phyloP scores from a whole-genome alignment of 345 rosid species.

The Carallia pectinifolia region DNA sequence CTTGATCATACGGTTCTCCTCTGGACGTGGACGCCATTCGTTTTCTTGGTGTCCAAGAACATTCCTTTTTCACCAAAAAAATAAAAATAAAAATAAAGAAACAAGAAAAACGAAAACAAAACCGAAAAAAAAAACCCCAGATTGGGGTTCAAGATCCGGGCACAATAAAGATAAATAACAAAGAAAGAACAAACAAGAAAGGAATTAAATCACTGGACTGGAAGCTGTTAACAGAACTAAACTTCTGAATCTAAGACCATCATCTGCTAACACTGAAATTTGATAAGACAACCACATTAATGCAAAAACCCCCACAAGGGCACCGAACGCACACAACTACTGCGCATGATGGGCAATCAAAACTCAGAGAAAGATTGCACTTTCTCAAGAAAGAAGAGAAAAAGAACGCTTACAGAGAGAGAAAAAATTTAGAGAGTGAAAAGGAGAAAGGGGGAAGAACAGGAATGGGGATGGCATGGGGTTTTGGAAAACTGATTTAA shows the following conservation, averaged over 20 bases:
- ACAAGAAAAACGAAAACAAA: neutral
- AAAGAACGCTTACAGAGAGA: neutral
- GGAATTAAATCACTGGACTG: neutral
- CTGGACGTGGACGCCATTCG: constrained; percentile 20
- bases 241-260: neutral
- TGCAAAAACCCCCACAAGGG: neutral
- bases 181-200: no score
- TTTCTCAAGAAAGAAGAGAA: neutral
- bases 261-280: no score
- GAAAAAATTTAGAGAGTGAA: neutral
- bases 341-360: neutral
- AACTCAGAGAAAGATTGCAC: neutral
- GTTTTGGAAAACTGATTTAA: neutral
- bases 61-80: neutral
- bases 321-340: no score
- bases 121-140: neutral
- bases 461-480: neutral
- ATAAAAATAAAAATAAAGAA: neutral
- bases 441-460: no score
- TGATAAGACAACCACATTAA: neutral
- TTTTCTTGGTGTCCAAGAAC: neutral
- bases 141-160: no score
- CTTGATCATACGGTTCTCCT: constrained; percentile 17
- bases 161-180: no score
- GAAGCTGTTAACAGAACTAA: neutral